phyloP scores from a whole-genome alignment of 108 stramenopile species.

The Epithemia pelagica region DNA sequence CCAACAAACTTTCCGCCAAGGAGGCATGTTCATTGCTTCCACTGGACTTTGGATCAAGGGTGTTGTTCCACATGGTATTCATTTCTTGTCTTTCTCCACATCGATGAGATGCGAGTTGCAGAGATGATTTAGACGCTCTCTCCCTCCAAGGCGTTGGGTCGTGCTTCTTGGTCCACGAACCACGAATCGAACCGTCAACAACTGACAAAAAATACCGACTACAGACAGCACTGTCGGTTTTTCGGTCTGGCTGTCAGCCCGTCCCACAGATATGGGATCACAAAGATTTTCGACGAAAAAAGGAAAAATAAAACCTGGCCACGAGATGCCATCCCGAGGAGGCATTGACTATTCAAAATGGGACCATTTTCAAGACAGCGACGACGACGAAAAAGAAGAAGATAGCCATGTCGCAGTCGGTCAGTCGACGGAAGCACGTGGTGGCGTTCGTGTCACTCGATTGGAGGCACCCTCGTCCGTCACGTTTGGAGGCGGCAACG shows the following conservation, averaged over 20 bases:
- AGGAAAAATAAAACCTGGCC: too few relatives aligned
- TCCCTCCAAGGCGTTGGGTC: background rate
- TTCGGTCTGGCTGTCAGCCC: too few relatives aligned
- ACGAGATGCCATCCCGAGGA: too few relatives aligned
- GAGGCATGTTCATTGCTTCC: background rate
- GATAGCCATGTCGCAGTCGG: constrained; percentile 11
- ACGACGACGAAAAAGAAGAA: constrained; percentile 10
- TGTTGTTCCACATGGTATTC: background rate
- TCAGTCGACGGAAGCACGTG: constrained; percentile 4
- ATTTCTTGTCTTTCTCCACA: background rate
- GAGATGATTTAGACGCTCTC: background rate
- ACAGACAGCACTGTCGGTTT: too few relatives aligned
- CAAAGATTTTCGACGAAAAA: too few relatives aligned
- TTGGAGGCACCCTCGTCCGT: constrained; percentile 24
- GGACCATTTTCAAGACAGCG: constrained; percentile 29
- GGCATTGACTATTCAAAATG: constrained; percentile 51
- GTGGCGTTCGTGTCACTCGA: constrained; percentile 23
- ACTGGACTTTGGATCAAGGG: background rate
- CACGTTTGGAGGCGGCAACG: background rate
- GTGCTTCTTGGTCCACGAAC: background rate
- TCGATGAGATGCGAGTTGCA: too few relatives aligned
- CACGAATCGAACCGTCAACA: too few relatives aligned
- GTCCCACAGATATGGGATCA: too few relatives aligned
- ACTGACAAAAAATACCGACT: too few relatives aligned
- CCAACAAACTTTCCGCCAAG: background rate